These are phyloP conservation scores for Orbilia brochopaga DNA, from an alignment of 2,329 filamentous ascomycete genomes.

Conservation along the genomic window DNA sequence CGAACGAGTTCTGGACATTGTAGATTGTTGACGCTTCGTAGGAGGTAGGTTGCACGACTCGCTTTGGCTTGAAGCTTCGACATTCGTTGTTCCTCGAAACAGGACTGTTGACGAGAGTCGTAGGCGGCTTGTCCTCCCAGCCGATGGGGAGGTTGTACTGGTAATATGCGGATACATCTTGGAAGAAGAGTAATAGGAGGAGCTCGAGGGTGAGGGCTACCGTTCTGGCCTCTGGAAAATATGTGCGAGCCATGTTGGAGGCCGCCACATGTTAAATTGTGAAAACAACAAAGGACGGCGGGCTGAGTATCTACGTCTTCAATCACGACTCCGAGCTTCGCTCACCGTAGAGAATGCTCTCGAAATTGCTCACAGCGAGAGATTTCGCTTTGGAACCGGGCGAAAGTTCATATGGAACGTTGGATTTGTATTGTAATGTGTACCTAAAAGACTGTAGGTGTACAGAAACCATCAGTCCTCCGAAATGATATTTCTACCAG, in stretches of 20 bases:
- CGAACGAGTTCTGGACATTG: background rate
- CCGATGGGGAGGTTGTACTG: constrained; percentile 10
- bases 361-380: too few relatives aligned
- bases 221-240: background rate
- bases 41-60: background rate
- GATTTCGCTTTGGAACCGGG: too few relatives aligned
- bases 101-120: background rate
- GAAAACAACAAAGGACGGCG: too few relatives aligned
- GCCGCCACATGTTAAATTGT: too few relatives aligned
- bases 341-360: too few relatives aligned
- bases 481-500: too few relatives aligned
- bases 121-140: background rate
- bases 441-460: too few relatives aligned
- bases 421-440: too few relatives aligned
- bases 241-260: background rate
- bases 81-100: constrained; percentile 14
- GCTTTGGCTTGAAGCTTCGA: constrained; percentile 10
- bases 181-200: background rate
- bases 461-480: too few relatives aligned
- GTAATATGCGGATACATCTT: constrained; percentile 9
- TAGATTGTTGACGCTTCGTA: constrained; percentile 33
- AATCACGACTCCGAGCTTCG: too few relatives aligned
- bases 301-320: too few relatives aligned
- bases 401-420: background rate
- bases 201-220: background rate